These are phyloP conservation scores for Hyphodiscus hymeniophilus DNA, from an alignment of 495 filamentous ascomycete species.

Conservation along the genomic window DNA sequence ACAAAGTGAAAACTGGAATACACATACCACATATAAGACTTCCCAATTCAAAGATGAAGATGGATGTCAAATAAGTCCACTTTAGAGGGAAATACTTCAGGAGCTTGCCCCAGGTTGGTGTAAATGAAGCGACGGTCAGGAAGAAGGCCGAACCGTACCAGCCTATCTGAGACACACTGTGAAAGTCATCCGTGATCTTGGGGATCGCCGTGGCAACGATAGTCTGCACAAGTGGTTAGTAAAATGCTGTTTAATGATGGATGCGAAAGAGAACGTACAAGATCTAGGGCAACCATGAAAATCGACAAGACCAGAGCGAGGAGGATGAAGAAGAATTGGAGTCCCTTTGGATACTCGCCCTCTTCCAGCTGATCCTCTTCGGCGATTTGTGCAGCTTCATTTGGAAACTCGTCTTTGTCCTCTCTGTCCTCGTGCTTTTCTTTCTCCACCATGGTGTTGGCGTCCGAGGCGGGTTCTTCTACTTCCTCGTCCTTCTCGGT, in stretches of 20 bases:
- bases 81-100: conserved; percentile 35
- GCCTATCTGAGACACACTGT: conserved; percentile 34
- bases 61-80: conserved; percentile 20
- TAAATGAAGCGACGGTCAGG: not conserved
- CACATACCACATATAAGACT: conserved; percentile 43
- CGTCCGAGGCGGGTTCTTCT: not conserved
- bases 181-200: conserved; percentile 41
- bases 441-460: not conserved
- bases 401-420: not conserved
- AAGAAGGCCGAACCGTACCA: conserved; percentile 55
- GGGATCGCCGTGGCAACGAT: conserved; percentile 31
- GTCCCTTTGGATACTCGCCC: not conserved
- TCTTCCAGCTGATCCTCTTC: not conserved
- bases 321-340: not conserved
- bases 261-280: not conserved
- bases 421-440: too few species aligned
- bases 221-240: not conserved
- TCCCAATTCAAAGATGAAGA: conserved; percentile 43
- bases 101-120: conserved; percentile 28
- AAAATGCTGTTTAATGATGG: not conserved
- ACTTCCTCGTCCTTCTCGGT: not conserved
- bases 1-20: not conserved
- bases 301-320: not conserved
- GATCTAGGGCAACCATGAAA: not conserved
- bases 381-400: not conserved